Conservation (phyloP, 148 eudicot genomes). For the Rhododendron griersonianum region DNA sequence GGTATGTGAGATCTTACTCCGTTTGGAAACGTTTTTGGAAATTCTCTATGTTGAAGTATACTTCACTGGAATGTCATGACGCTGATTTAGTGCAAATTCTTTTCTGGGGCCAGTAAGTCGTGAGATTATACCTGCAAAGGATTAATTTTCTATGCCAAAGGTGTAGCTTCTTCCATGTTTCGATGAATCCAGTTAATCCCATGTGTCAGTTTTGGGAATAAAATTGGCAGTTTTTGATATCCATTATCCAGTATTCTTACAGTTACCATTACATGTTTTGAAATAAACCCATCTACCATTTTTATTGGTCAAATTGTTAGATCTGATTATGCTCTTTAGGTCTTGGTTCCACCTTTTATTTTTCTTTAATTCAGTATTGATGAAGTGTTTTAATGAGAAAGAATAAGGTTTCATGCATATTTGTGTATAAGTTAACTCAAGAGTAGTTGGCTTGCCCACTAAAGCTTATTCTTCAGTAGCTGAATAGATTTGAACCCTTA, state of each 20-base stretch:
- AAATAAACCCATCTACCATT: neutral
- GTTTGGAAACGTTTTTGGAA: neutral
- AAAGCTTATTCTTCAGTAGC: neutral
- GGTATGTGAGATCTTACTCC: constrained; percentile 30
- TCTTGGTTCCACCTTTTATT: too few relatives aligned
- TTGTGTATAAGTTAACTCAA: neutral
- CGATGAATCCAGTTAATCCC: neutral
- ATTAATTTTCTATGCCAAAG: neutral
- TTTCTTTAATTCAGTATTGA: neutral
- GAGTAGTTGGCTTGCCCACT: neutral
- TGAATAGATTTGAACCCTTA: neutral
- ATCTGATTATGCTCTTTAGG: neutral
- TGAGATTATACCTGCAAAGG: neutral
- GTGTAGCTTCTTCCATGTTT: neutral
- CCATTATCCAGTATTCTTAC: neutral
- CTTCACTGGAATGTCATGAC: neutral
- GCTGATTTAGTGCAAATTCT: neutral
- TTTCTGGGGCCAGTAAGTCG: neutral
- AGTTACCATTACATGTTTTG: neutral
- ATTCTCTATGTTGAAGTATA: neutral
- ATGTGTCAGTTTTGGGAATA: neutral
- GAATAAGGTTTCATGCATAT: neutral
- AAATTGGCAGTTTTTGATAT: neutral
- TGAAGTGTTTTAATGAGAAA: neutral
- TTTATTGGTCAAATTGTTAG: neutral